Base-by-base conservation (phyloP, 345 rosid species). In the Reutealis trisperma region DNA sequence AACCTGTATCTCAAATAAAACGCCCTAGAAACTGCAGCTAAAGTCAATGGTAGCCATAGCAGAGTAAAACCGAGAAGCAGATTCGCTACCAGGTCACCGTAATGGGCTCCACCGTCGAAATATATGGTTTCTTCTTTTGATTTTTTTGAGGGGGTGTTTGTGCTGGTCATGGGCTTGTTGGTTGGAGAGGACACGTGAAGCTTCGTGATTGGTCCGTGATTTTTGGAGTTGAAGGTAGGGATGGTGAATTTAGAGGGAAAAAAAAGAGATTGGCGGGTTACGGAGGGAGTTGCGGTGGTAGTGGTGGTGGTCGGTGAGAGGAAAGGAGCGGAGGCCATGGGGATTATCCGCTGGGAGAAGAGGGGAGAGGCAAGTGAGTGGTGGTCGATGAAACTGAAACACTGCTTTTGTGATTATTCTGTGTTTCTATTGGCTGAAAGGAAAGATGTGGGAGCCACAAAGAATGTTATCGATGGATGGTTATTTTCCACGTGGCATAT, bases 81-180 rank as follows among this genome's bases (percentile, higher is more conserved):
- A 76, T 93, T 93, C 0, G 97, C 97, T 30, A 90, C 9, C 1
- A 95, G 92, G 87, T 95, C 99, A 0, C 97, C 99, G 89, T 89
- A 89, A 79, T 95, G 99, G 62, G 99, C 92, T 62, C 99, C 99
- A 0, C 97, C 96, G 74, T 93, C 96, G 83, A 93, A 93, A 72
- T 87, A 93, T 71, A 96, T 67, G 9, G 85, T 87, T 85, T 96
- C 99, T 79, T 85, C 87, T 54, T 82, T 89, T 77, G 85, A 63
- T 62, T 67, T 82, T 73, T 83, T 83, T 47, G 77, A 34, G 25
- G 78, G 27, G 63, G 83, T 25, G 45, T 85, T 51, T 73, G 80
- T 3, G 59, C 84, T 68, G 76, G 79, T 32, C 34, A 76, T 21
- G 82, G 88, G 75, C 79, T 78, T 85, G 83, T 87, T 88, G 3